These are phyloP conservation scores for Aspergillus haitiensis DNA, from an alignment of 495 filamentous ascomycete genomes.

Conservation along the genomic window DNA sequence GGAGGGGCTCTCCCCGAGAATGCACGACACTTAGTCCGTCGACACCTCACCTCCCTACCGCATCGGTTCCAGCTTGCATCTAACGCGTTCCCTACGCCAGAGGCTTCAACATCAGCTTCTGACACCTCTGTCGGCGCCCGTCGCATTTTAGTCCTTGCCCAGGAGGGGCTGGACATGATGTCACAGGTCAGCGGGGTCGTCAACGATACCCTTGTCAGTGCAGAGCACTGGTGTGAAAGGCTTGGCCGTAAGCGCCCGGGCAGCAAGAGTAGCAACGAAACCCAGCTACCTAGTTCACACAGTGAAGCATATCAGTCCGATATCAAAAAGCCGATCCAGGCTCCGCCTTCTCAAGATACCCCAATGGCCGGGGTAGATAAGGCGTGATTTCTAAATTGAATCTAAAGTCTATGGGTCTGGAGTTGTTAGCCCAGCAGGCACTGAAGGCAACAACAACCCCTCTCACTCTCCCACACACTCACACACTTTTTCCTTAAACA, in stretches of 20 bases:
- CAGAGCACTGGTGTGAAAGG: constrained; percentile 82
- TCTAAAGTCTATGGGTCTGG: not conserved
- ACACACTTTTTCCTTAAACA: too few relatives aligned
- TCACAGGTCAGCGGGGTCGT: constrained; percentile 77
- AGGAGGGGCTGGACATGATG: constrained; percentile 89
- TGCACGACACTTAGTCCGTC: constrained; percentile 71
- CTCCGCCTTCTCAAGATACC: constrained; percentile 32
- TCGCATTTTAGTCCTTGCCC: constrained; percentile 74
- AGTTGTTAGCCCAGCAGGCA: not conserved
- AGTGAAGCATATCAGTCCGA: constrained; percentile 29
- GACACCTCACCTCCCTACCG: constrained; percentile 76
- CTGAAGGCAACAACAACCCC: not conserved
- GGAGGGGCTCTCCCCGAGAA: constrained; percentile 84
- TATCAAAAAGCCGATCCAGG: constrained; percentile 37
- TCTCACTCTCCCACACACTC: too few relatives aligned
- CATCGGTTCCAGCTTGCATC: constrained; percentile 66
- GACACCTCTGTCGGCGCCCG: constrained; percentile 57
- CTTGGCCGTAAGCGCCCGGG: constrained; percentile 58
- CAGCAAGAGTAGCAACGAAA: constrained; percentile 26
- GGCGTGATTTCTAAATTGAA: constrained; percentile 21
- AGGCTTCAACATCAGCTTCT: constrained; percentile 36
- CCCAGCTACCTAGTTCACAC: constrained; percentile 28
- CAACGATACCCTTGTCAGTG: constrained; percentile 78
- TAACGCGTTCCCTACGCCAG: constrained; percentile 43
- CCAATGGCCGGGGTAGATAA: constrained; percentile 45